Conservation (phyloP, 1,284 basidiomycete genomes). For the Retiboletus fuscus region DNA sequence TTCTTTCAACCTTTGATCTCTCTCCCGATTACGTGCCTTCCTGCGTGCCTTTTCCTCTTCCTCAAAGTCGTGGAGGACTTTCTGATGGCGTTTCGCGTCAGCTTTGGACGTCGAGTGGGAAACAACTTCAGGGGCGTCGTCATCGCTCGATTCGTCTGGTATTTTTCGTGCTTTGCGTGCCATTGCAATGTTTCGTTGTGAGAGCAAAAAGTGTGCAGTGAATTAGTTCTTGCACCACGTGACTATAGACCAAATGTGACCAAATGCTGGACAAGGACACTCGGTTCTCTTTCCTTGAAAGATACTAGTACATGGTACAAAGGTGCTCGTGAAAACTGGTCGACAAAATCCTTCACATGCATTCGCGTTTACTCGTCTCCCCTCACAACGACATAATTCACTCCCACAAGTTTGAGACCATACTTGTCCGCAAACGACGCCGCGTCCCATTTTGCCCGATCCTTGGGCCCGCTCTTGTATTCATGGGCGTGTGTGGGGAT, state of each 20-base stretch:
- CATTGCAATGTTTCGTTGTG: conserved; percentile 24
- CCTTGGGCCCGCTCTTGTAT: conserved; percentile 57
- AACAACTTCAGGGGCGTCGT: conserved; percentile 61
- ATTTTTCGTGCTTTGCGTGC: conserved; percentile 28
- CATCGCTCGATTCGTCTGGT: conserved; percentile 40
- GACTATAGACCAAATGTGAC: neutral
- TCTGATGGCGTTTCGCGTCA: conserved; percentile 49
- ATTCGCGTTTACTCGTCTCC: conserved; percentile 34
- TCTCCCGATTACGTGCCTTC: conserved; percentile 55
- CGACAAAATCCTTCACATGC: neutral
- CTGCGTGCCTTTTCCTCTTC: conserved; percentile 52
- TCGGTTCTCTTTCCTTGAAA: neutral
- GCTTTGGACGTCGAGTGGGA: conserved; percentile 58
- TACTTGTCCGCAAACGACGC: conserved; percentile 64
- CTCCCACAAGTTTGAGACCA: conserved; percentile 68
- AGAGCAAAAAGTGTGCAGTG: neutral
- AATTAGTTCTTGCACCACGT: neutral
- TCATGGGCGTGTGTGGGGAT: conserved; percentile 63
- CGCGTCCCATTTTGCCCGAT: conserved; percentile 67
- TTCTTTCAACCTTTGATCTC: conserved; percentile 61
- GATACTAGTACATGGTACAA: neutral
- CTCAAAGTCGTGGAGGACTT: conserved; percentile 50
- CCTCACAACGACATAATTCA: conserved; percentile 61
- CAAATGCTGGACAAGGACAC: neutral
- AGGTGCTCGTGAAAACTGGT: too few species aligned